phyloP scores from a whole-genome alignment of 768 basidiomycete species.

The Phallus indusiatus region DNA sequence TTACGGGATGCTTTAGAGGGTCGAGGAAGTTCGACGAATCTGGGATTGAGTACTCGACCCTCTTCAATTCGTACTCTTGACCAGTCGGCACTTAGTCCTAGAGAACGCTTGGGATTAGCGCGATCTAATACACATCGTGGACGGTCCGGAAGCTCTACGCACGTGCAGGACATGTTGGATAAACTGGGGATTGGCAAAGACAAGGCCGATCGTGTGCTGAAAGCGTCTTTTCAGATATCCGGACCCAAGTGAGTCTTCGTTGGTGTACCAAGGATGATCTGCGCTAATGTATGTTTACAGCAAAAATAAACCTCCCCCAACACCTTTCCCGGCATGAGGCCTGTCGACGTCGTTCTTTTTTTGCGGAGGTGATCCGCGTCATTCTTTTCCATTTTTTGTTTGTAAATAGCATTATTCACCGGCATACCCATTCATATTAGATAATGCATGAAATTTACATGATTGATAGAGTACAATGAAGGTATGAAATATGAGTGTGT shows the following conservation, averaged over 20 bases:
- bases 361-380: background rate
- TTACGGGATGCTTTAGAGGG: slow-evolving; percentile 85
- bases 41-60: slow-evolving; percentile 51
- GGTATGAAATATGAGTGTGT: background rate
- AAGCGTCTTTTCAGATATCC: slow-evolving; percentile 56
- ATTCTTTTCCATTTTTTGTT: background rate
- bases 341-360: background rate
- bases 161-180: slow-evolving; percentile 75
- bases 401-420: background rate
- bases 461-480: background rate
- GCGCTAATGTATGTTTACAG: slow-evolving; percentile 2
- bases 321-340: slow-evolving; percentile 82
- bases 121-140: slow-evolving; percentile 9
- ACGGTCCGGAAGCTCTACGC: slow-evolving; percentile 33
- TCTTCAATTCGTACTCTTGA: slow-evolving; percentile 39
- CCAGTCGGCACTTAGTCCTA: slow-evolving; percentile 25
- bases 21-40: slow-evolving; percentile 73
- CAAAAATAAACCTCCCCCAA: slow-evolving; percentile 41
- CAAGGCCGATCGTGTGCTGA: slow-evolving; percentile 49
- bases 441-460: background rate
- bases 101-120: slow-evolving; percentile 4
- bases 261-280: background rate
- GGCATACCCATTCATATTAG: background rate
- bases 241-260: slow-evolving; percentile 28
- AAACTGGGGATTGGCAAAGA: slow-evolving; percentile 76